These are phyloP conservation scores for Ramularia collo-cygni DNA, from an alignment of 2,329 filamentous ascomycete species.

Conservation along the genomic window DNA sequence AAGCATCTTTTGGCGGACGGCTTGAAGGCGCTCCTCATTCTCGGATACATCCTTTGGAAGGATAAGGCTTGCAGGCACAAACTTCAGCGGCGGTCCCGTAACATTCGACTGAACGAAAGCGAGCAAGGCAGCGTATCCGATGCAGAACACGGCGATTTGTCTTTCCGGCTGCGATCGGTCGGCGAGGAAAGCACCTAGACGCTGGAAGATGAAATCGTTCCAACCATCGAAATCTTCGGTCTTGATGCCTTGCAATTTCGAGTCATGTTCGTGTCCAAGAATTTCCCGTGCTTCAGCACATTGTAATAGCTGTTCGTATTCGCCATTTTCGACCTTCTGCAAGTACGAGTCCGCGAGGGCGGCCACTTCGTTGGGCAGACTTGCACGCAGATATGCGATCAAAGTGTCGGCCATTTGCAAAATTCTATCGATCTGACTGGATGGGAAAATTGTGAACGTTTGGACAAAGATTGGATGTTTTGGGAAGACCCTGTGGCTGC, in stretches of 20 bases:
- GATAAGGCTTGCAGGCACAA: slow-evolving; percentile 44
- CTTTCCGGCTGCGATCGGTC: slow-evolving; percentile 34
- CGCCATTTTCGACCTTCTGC: slow-evolving; percentile 35
- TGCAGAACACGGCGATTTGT: slow-evolving; percentile 42
- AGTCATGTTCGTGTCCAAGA: slow-evolving; percentile 34
- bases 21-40: slow-evolving; percentile 30
- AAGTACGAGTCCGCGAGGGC: slow-evolving; percentile 33
- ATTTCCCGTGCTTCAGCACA: slow-evolving; percentile 34
- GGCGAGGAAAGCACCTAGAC: slow-evolving; percentile 34
- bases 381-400: slow-evolving; percentile 34
- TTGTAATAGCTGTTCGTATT: slow-evolving; percentile 36
- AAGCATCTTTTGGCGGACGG: slow-evolving; percentile 56
- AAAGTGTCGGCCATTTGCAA: slow-evolving; percentile 42
- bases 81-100: slow-evolving; percentile 73
- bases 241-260: slow-evolving; percentile 27
- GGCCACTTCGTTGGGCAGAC: slow-evolving; percentile 38
- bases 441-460: too few species aligned
- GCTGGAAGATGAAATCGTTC: slow-evolving; percentile 41
- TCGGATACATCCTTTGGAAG: slow-evolving; percentile 43
- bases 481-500: too few species aligned
- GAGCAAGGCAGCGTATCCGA: slow-evolving; percentile 64
- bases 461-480: too few species aligned
- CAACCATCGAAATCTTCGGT: slow-evolving; percentile 33
- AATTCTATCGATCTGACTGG: too few species aligned
- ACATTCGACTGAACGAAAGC: slow-evolving; percentile 82